Base-by-base conservation (phyloP, 176 grass and related monocot genomes). In the Aegilops longissima region DNA sequence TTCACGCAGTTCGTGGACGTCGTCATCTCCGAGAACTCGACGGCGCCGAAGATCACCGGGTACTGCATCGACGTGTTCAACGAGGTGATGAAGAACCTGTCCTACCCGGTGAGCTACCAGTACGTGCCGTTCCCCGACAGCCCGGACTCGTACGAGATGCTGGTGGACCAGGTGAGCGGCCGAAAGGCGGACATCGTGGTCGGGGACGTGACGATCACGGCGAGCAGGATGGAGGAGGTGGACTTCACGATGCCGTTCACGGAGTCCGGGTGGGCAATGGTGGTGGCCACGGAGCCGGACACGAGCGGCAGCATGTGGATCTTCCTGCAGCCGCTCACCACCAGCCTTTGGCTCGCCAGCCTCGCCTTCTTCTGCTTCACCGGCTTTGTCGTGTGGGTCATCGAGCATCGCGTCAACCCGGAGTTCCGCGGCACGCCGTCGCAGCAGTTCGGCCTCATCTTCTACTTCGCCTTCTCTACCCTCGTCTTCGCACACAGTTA, bases 381-480 rank as follows among this genome's bases (percentile, higher is more conserved):
- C 5, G 93, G 93, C 59, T 89, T 98, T 34, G 91, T 98, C 2
- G 87, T 98, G 12, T 95, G 95, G 93, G 70, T 85, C 6, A 93
- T 98, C 59, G 95, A 98, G 89, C 93, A 95, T 56, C 95, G 89
- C 0, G 63, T 90, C 38, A 98, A 98, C 83, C 4, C 33, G 10
- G 89, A 93, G 79, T 98, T 98, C 84, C 79, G 85, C 3, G 91
- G 93, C 24, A 91, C 93, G 54, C 76, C 87, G 3, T 79, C 36
- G 59, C 84, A 93, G 65, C 95, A 98, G 82, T 82, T 95, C 76
- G 95, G 95, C 47, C 86, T 86, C 82, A 92, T 87, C 81, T 95
- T 95, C 89, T 98, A 93, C 91, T 95, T 85, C 36, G 42, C 95
- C 65, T 98, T 98, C 87, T 98, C 95, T 18, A 98, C 88, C 12